Evolutionary conservation across 1,284 basidiomycete species (phyloP), one percentile per base, ranked within the genome.

Genomic region (Anthracocystis walkeri): DNA sequence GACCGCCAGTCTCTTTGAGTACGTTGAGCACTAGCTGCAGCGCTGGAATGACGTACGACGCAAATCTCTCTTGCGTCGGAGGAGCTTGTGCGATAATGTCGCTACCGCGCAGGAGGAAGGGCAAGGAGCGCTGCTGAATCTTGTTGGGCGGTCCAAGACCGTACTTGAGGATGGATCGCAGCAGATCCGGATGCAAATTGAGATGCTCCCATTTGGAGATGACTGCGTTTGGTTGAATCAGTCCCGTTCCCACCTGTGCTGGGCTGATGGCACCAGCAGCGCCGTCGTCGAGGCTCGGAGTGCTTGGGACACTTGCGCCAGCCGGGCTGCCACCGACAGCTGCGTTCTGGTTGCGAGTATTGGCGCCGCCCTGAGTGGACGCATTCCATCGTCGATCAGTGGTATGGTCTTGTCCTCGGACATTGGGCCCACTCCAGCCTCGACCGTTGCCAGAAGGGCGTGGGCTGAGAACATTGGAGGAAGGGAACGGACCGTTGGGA

Each of bases 81-180:
- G 96, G 96, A 12, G 96, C 96, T 87, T 99, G 96, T 7, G 95
- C 95, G 78, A 99, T 97, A 80, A 98, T 96, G 81, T 99, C 97
- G 46, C 93, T 90, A 10, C 94, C 93, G 65, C 93, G 91, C 53
- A 98, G 89, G 69, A 99, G 90, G 87, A 97, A 97, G 1, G 96
- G 96, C 60, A 99, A 88, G 44, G 96, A 95, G 59, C 95, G 91
- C 84, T 96, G 94, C 86, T 99, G 96, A 72, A 98, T 97, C 88
- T 98, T 99, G 87, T 97, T 98, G 6, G 96, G 96, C 5, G 96
- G 96, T 0, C 96, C 96, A 85, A 83, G 95, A 92, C 95, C 96
- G 84, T 97, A 98, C 86, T 95, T 95, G 74, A 90, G 91, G 68
- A 99, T 89, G 14, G 94, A 94, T 56, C 93, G 90, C 77, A 97